phyloP scores from a whole-genome alignment of 1,139 yeast genomes.

The Scheffersomyces titani region DNA sequence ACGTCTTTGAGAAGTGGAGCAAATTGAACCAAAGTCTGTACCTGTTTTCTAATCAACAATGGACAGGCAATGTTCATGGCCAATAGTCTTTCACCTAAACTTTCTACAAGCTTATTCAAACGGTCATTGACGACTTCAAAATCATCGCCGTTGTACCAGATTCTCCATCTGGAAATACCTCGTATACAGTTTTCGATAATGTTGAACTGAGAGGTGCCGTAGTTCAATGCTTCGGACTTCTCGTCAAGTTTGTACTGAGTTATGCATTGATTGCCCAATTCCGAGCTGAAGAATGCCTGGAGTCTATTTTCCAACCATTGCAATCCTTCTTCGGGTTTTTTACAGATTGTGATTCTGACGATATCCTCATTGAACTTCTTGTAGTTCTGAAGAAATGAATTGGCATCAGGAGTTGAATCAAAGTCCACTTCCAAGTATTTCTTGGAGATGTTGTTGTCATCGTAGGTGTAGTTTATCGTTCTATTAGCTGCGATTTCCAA shows the following conservation, averaged over 20 bases:
- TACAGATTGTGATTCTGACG: constrained; percentile 83
- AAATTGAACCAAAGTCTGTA: constrained; percentile 93
- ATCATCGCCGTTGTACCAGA: constrained; percentile 78
- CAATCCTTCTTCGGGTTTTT: constrained; percentile 79
- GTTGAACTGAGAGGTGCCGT: constrained; percentile 80
- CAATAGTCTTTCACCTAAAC: constrained; percentile 73
- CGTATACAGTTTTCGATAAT: constrained; percentile 87
- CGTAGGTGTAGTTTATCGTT: constrained; percentile 69
- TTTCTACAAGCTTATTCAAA: constrained; percentile 67
- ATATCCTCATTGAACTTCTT: constrained; percentile 88
- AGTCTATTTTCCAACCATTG: constrained; percentile 78
- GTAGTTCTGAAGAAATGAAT: constrained; percentile 76
- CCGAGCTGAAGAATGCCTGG: constrained; percentile 71
- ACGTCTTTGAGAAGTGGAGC: constrained; percentile 87
- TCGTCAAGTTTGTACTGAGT: constrained; percentile 58
- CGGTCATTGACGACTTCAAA: constrained; percentile 56
- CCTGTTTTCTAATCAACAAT: constrained; percentile 75
- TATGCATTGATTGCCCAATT: constrained; percentile 68
- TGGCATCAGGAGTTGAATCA: constrained; percentile 82
- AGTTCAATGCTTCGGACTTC: constrained; percentile 66
- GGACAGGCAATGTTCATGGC: constrained; percentile 81
- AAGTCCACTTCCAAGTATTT: constrained; percentile 79
- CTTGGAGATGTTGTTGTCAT: constrained; percentile 63
- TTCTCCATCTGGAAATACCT: constrained; percentile 95
- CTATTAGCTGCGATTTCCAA: constrained; percentile 80